Evolutionary conservation across 352 stramenopile species (phyloP), one percentile per base, ranked within the genome.

Genomic region (Globisporangium splendens): DNA sequence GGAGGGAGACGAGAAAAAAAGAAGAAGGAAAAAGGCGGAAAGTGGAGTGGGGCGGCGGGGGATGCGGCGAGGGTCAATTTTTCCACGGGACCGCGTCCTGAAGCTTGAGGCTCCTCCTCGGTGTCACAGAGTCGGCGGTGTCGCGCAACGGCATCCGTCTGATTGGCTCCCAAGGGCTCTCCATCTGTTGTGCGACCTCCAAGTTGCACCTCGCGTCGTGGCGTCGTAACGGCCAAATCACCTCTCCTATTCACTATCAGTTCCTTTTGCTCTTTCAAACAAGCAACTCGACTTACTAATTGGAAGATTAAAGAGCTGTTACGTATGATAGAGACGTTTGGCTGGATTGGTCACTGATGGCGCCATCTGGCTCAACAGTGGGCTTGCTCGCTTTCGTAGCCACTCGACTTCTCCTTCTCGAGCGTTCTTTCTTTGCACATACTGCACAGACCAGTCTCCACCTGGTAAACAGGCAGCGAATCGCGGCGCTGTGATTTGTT

Each of bases 271-370:
- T 35, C 8, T 4, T 35, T 35, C 0, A 35, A 11, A 35, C 0
- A 35, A 8, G 28, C 1, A 11, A 10, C 10, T 11, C 10, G 3
- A 3, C 28, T 8, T 35, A 35, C 28, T 11, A 35, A 5, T 31
- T 2, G 10, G 8, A 35, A 11, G 28, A 35, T 8, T 35, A 35
- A 35, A 11, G 5, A 11, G 8, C 5, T 8, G 28, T 35, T 35
- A 35, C 5, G 3, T 35, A 35, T 8, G 10, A 35, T 35, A 35
- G 28, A 35, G 3, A 35, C 5, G 50, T 44, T 12, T 21, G 28
- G 35, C 49, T 54, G 44, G 17, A 53, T 63, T 61, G 6, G n/a
- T n/a, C n/a, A n/a, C n/a, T n/a, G 5, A 31, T 31, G 24, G 2
- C 24, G 24, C 24, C 24, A 31, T 31, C 24, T 31, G 24, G 24